Percentiles rank a stretch among this genome's conserved stretches.
phyloP scores from a whole-genome alignment of 163 green algal species.

The Chlamydomonas reinhardtii region DNA sequence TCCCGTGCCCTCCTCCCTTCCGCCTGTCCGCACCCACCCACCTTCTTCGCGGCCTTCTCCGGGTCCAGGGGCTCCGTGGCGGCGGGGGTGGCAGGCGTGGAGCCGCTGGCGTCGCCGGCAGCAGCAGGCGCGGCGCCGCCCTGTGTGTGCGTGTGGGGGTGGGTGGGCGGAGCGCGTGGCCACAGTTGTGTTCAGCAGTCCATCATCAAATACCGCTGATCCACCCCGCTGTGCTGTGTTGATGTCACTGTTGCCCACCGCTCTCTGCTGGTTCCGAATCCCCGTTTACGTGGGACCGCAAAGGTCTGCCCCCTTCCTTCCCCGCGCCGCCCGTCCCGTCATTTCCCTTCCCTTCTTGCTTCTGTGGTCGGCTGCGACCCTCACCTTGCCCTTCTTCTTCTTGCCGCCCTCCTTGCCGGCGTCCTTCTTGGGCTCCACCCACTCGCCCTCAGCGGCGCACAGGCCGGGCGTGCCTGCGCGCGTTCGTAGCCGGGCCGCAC shows the following conservation, averaged over 20 bases:
- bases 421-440: constrained; percentile 26
- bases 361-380: no score
- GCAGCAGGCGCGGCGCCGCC: constrained; percentile 10
- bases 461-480: not conserved
- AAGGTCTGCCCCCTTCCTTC: no score
- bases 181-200: no score
- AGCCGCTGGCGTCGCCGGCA: constrained; percentile 8
- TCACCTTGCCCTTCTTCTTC: constrained; percentile 51
- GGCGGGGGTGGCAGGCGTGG: not conserved
- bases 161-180: no score
- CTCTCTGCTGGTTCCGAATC: no score
- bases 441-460: constrained; percentile 29
- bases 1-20: not conserved
- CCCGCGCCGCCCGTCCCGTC: no score
- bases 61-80: constrained; percentile 68
- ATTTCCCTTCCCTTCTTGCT: no score
- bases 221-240: no score
- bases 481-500: no score
- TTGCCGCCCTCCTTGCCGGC: constrained; percentile 5
- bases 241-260: no score
- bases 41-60: constrained; percentile 85
- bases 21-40: not conserved
- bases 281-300: no score
- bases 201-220: no score
- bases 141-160: not conserved